phyloP scores from a whole-genome alignment of 2,329 filamentous ascomycete species.

The Pyrenophora tritici-repentis region DNA sequence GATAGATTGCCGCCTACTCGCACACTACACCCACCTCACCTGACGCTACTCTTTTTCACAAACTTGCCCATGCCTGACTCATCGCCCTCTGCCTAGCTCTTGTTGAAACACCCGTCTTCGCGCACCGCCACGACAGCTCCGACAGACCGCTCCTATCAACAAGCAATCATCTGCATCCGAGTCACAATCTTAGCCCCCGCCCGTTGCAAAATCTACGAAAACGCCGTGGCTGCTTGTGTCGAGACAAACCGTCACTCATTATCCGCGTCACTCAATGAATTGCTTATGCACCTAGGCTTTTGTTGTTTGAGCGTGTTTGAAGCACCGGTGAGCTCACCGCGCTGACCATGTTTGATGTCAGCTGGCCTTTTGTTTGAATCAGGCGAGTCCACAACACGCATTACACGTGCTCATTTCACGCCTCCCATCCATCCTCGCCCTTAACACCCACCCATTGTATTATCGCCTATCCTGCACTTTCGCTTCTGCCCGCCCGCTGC shows the following conservation, averaged over 20 bases:
- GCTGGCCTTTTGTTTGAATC: background rate
- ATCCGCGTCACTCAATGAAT: too few species aligned
- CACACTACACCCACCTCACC: too few species aligned
- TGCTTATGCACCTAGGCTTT: background rate
- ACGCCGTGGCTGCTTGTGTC: background rate
- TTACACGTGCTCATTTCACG: constrained; percentile 12
- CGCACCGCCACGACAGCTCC: constrained; percentile 18
- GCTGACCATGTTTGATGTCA: background rate
- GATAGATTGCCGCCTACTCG: background rate
- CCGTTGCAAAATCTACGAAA: background rate
- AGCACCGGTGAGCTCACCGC: background rate
- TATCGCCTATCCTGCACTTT: constrained; percentile 14
- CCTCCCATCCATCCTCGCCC: constrained; percentile 10
- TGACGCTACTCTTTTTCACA: too few species aligned
- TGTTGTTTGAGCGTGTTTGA: too few species aligned
- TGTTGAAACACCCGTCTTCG: constrained; percentile 29
- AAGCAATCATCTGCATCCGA: background rate
- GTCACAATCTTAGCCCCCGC: background rate
- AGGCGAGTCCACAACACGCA: background rate
- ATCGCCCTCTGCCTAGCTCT: constrained; percentile 12
- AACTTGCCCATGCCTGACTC: constrained; percentile 14
- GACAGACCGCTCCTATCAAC: constrained; percentile 15
- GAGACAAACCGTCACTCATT: too few species aligned
- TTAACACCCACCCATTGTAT: constrained; percentile 15
- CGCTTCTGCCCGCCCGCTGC: constrained; percentile 20